phyloP scores from a whole-genome alignment of 305 asterid species.

The Fraxinus greggii region DNA sequence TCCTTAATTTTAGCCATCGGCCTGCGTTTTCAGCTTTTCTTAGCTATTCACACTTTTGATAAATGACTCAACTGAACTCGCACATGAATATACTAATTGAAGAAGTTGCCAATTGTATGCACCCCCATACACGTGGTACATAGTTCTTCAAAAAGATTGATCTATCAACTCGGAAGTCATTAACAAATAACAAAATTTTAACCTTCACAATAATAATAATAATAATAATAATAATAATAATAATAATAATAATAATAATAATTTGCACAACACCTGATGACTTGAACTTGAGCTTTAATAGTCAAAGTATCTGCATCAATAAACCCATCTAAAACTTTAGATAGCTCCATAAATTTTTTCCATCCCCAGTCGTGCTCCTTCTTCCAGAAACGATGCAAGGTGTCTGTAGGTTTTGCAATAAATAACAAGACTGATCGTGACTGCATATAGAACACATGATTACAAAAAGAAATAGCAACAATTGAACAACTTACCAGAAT shows the following conservation, averaged over 20 bases:
- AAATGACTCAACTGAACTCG: background rate
- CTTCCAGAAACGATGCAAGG: conserved; percentile 92
- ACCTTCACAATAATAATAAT: background rate
- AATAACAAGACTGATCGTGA: background rate
- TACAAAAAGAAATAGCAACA: background rate
- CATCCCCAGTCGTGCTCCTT: conserved; percentile 99
- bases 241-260: background rate
- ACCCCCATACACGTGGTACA: background rate
- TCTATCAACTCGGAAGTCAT: background rate
- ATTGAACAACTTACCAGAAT: conserved; percentile 60
- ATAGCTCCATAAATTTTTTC: conserved; percentile 99
- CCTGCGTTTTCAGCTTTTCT: background rate
- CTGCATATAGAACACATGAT: background rate
- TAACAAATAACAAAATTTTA: background rate
- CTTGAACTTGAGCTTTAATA: conserved; percentile 96
- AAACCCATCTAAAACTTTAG: conserved; percentile 85
- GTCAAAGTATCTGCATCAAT: conserved; percentile 78
- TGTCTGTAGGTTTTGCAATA: conserved; percentile 51
- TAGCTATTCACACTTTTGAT: background rate
- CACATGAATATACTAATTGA: background rate
- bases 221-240: no score
- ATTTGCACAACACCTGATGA: conserved; percentile 56
- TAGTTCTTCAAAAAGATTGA: background rate
- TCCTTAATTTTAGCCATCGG: background rate
- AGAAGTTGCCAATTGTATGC: background rate